These are phyloP conservation scores for Tetracladium maxilliforme DNA, from an alignment of 2,329 filamentous ascomycete genomes.

Conservation along the genomic window DNA sequence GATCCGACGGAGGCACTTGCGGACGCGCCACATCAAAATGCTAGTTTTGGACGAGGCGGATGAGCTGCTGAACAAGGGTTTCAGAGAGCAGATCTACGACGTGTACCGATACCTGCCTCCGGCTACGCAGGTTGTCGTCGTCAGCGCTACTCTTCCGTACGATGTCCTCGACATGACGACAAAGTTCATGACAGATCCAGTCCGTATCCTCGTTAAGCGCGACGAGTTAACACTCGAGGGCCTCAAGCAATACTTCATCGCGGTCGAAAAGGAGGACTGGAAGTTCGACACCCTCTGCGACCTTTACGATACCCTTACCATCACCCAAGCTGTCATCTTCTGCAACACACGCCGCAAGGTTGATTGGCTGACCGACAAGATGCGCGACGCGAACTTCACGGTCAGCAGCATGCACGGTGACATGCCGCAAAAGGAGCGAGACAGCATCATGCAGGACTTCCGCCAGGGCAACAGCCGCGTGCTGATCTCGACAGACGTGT, in stretches of 20 bases:
- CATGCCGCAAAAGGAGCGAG: slow-evolving; percentile 96
- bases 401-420: slow-evolving; percentile 98
- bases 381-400: slow-evolving; percentile 97
- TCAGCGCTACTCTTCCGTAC: slow-evolving; percentile 91
- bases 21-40: slow-evolving; percentile 67
- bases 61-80: slow-evolving; percentile 79
- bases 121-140: slow-evolving; percentile 94
- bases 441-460: slow-evolving; percentile 99
- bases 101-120: slow-evolving; percentile 95
- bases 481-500: slow-evolving; percentile 92
- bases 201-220: slow-evolving; percentile 94
- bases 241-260: slow-evolving; percentile 98
- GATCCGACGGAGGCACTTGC: slow-evolving; percentile 60
- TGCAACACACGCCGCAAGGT: slow-evolving; percentile 99
- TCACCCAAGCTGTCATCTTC: slow-evolving; percentile 98
- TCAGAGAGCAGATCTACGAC: slow-evolving; percentile 97
- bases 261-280: slow-evolving; percentile 99
- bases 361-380: slow-evolving; percentile 98
- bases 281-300: slow-evolving; percentile 98
- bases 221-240: slow-evolving; percentile 96
- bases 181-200: slow-evolving; percentile 98
- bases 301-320: slow-evolving; percentile 95
- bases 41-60: slow-evolving; percentile 64
- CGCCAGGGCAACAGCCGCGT: slow-evolving; percentile 92
- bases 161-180: slow-evolving; percentile 98